phyloP scores from a whole-genome alignment of 2,329 filamentous ascomycete genomes.

The Huntiella abstrusa region DNA sequence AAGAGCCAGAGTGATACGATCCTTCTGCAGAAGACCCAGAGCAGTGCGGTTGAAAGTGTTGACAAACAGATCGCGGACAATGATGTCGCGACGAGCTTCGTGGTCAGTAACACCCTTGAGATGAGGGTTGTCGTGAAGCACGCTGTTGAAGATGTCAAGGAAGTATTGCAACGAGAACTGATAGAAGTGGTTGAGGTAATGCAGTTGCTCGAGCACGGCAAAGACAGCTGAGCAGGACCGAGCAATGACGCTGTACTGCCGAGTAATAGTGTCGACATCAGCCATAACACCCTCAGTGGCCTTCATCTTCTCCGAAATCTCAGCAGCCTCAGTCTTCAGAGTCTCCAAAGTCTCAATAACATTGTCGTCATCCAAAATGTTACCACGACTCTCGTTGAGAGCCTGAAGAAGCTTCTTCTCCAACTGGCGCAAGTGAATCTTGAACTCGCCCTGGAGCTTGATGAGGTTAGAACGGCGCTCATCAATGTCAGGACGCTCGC shows the following conservation, averaged over 20 bases:
- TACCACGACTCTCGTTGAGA: constrained; percentile 90
- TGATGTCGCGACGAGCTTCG: constrained; percentile 66
- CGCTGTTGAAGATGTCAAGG: constrained; percentile 87
- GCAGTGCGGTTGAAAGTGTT: constrained; percentile 89
- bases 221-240: constrained; percentile 94
- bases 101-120: constrained; percentile 54
- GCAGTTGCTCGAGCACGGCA: constrained; percentile 86
- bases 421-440: constrained; percentile 85
- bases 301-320: constrained; percentile 89
- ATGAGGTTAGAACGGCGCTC: constrained; percentile 92
- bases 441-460: constrained; percentile 98
- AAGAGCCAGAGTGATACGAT: constrained; percentile 85
- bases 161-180: constrained; percentile 99
- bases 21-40: constrained; percentile 77
- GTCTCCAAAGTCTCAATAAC: constrained; percentile 97
- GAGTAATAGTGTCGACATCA: constrained; percentile 89
- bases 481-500: constrained; percentile 90
- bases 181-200: constrained; percentile 98
- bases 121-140: constrained; percentile 63
- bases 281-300: constrained; percentile 97
- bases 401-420: constrained; percentile 89
- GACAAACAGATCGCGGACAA: constrained; percentile 79
- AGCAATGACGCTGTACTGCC: constrained; percentile 84
- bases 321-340: constrained; percentile 89
- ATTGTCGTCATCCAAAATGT: constrained; percentile 94